Evolutionary conservation across 371 early-diverging fungal genomes (phyloP).

Genomic region (Mycotypha africana): DNA sequence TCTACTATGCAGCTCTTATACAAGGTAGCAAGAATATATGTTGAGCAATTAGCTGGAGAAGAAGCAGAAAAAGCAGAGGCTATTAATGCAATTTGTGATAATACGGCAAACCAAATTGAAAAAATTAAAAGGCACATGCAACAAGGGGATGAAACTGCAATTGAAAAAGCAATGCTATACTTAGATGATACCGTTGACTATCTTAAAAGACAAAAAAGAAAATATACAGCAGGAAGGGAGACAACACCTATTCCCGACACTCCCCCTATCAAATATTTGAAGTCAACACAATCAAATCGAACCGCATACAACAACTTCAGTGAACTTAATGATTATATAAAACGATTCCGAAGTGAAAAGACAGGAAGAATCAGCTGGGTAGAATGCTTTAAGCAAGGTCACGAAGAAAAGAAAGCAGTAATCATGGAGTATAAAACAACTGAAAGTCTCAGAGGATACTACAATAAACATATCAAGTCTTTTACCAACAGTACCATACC

Average conservation of each 20-base stretch:
- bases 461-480: neutral
- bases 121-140: neutral
- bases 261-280: neutral
- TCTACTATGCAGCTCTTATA: slow-evolving; percentile 2
- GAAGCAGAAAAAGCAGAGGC: slow-evolving; percentile 5
- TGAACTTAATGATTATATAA: slow-evolving; percentile 2
- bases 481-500: neutral
- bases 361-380: neutral
- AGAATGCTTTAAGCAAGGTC: slow-evolving; percentile 2
- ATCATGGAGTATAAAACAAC: neutral
- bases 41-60: slow-evolving; percentile 3
- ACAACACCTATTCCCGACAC: slow-evolving; percentile 1
- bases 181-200: no score
- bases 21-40: slow-evolving; percentile 1
- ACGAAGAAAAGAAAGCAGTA: slow-evolving; percentile 1
- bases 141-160: slow-evolving; percentile 1
- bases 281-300: slow-evolving; percentile 1
- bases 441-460: slow-evolving; percentile 1
- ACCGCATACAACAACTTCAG: neutral
- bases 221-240: neutral
- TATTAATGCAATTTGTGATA: slow-evolving; percentile 1
- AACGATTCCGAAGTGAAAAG: neutral
- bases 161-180: no score
- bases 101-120: neutral
- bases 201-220: neutral